These are phyloP conservation scores for Haplographium delicatum DNA, from an alignment of 495 filamentous ascomycete species.

Conservation along the genomic window DNA sequence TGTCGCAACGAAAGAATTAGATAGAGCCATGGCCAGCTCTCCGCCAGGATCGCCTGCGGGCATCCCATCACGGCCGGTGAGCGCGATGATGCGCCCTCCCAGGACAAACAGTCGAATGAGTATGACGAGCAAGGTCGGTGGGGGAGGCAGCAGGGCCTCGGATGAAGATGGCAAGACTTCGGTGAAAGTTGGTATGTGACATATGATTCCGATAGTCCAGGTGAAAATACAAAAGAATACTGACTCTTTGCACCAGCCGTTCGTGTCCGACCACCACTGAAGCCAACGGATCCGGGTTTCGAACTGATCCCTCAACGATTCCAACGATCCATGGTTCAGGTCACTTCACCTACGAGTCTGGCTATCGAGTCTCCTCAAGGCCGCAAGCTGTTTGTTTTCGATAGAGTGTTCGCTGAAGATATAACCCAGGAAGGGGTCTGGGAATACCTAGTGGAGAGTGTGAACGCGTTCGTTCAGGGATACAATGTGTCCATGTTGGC, in stretches of 20 bases:
- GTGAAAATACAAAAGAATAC: no score
- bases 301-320: constrained; percentile 95
- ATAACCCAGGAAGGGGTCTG: constrained; percentile 85
- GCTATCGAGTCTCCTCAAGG: constrained; percentile 88
- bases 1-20: constrained; percentile 22
- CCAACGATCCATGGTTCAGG: constrained; percentile 87
- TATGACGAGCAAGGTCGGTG: constrained; percentile 70
- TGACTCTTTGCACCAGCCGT: constrained; percentile 43
- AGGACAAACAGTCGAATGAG: constrained; percentile 89
- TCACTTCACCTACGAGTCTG: constrained; percentile 75
- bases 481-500: constrained; percentile 99
- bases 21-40: constrained; percentile 46
- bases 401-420: constrained; percentile 85
- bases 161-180: constrained; percentile 93
- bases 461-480: constrained; percentile 85
- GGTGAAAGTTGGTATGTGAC: constrained; percentile 95
- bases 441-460: constrained; percentile 90
- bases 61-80: constrained; percentile 68
- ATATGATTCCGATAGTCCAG: not conserved
- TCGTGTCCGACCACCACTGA: constrained; percentile 86
- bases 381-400: constrained; percentile 91
- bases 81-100: constrained; percentile 72
- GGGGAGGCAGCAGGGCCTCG: constrained; percentile 79
- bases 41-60: constrained; percentile 45
- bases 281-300: constrained; percentile 79